These are phyloP conservation scores for Boletus semigastroideus DNA, from an alignment of 1,284 basidiomycete species.

Conservation along the genomic window DNA sequence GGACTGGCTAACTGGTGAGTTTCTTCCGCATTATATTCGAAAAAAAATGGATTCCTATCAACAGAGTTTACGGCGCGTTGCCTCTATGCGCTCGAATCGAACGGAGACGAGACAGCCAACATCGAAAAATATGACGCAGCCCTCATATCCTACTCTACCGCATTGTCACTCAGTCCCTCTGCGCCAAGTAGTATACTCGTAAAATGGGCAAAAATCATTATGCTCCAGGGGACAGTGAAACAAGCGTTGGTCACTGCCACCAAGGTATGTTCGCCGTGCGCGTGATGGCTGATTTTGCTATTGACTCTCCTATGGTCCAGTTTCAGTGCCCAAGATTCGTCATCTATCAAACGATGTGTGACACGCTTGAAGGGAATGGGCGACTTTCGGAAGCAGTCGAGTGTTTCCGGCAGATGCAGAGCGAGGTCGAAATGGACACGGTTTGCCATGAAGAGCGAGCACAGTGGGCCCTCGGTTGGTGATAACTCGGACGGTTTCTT, in stretches of 20 bases:
- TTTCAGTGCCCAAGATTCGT: neutral
- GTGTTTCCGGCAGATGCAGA: neutral
- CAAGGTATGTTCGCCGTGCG: neutral
- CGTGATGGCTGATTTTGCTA: neutral
- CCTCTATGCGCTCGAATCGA: neutral
- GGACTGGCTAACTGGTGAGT: too few species aligned
- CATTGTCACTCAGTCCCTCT: neutral
- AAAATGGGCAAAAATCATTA: neutral
- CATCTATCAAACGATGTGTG: neutral
- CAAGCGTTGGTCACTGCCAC: neutral
- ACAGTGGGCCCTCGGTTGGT: neutral
- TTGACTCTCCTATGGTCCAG: neutral
- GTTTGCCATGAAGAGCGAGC: neutral
- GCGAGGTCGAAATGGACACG: neutral
- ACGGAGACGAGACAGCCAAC: neutral
- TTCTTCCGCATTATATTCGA: too few species aligned
- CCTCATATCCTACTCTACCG: neutral
- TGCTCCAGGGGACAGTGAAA: neutral
- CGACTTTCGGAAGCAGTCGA: neutral
- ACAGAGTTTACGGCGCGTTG: neutral
- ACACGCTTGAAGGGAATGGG: neutral
- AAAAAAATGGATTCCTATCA: neutral
- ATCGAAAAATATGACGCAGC: neutral
- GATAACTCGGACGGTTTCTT: neutral
- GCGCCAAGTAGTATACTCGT: neutral